phyloP scores from a whole-genome alignment of 208 protist genomes.

The Acanthamoeba polyphaga region DNA sequence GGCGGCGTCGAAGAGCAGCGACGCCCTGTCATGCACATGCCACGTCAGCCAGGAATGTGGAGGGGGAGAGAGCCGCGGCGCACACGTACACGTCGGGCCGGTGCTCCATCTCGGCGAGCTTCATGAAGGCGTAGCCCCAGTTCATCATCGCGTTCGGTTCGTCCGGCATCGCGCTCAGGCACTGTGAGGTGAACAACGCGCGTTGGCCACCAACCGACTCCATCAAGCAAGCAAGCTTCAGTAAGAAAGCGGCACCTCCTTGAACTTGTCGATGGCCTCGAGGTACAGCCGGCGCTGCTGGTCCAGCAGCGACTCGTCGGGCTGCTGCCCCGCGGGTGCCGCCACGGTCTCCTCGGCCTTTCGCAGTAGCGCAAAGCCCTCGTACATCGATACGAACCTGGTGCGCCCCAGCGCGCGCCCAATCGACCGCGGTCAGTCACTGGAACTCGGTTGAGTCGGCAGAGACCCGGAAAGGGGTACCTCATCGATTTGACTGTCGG shows the following conservation, averaged over 20 bases:
- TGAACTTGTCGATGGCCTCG: conserved; percentile 19
- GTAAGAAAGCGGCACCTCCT: neutral
- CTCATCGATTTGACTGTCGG: conserved; percentile 11
- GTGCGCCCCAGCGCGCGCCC: neutral
- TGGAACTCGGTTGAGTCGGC: neutral
- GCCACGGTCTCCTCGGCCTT: neutral
- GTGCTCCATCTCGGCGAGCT: neutral
- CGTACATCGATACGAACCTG: conserved; percentile 18
- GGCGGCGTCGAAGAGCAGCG: neutral
- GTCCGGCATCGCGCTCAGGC: neutral
- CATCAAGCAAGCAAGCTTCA: too few species aligned
- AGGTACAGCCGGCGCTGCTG: neutral
- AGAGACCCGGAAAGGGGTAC: neutral
- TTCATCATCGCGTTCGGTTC: conserved; percentile 14
- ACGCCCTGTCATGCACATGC: neutral
- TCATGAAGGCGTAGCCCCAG: conserved; percentile 23
- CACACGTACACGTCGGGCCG: neutral
- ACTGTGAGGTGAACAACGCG: neutral
- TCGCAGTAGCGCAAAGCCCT: neutral
- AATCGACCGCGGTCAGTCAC: neutral
- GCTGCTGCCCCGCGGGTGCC: neutral
- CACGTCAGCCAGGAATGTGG: neutral
- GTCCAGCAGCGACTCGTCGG: neutral
- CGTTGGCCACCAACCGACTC: too few species aligned
- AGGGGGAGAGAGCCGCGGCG: neutral